phyloP scores from a whole-genome alignment of 2,329 filamentous ascomycete species.

The Paracoccidioides brasiliensis region DNA sequence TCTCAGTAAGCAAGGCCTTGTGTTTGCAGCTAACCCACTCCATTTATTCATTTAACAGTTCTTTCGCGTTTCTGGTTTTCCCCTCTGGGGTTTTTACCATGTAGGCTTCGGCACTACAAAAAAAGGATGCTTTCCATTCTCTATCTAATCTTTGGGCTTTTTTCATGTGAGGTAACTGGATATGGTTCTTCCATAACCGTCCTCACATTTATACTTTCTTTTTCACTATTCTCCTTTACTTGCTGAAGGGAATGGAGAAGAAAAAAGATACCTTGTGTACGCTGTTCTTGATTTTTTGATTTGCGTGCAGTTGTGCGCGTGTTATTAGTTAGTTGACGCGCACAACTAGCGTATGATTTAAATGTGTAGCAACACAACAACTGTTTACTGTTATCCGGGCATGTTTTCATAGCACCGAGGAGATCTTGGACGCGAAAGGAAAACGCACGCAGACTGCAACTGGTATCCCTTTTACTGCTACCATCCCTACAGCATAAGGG shows the following conservation, averaged over 20 bases:
- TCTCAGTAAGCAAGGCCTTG: not conserved
- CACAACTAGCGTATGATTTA: no score
- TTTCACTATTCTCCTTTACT: slow-evolving; percentile 10
- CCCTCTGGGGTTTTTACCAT: slow-evolving; percentile 2
- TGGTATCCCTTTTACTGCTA: no score
- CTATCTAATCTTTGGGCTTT: not conserved
- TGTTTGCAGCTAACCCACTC: not conserved
- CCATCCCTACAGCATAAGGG: no score
- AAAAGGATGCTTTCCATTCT: not conserved
- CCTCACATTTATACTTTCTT: slow-evolving; percentile 4
- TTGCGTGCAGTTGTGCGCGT: not conserved
- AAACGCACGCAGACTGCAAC: no score
- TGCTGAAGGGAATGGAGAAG: slow-evolving; percentile 8
- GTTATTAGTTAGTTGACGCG: not conserved
- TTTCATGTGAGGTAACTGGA: not conserved
- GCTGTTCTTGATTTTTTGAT: not conserved
- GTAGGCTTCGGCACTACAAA: slow-evolving; percentile 4
- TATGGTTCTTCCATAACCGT: not conserved
- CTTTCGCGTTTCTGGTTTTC: slow-evolving; percentile 2
- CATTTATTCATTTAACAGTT: not conserved
- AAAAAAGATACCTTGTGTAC: slow-evolving; percentile 1
- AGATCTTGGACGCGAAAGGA: no score
- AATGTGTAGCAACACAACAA: not conserved
- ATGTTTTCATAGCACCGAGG: no score
- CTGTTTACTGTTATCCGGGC: not conserved